Evolutionary conservation across 1,139 yeast genomes (phyloP), one percentile per base, ranked within the genome.

Genomic region (Kazachstania sp.): DNA sequence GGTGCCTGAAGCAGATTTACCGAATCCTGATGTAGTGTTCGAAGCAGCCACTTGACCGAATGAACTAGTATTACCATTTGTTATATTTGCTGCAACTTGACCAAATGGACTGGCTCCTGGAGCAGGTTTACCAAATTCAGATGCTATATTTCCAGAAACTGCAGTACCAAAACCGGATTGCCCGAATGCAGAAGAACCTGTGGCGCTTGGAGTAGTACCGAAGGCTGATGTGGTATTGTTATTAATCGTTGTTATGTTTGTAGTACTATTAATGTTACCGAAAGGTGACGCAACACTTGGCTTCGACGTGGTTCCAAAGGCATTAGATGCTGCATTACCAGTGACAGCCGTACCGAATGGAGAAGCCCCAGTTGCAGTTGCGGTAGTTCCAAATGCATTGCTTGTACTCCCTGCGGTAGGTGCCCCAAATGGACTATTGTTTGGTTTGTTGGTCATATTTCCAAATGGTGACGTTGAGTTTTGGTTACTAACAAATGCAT

Each of bases 161-260:
- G 47, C 41, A 11, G 52, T 43, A 28, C 64, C 65, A 23, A 23
- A 23, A 23, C 28, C 28, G 8, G 28, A 23, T 23, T 23, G 28
- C 2, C 28, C 28, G 53, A 63, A 65, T 15, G 62, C 54, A 4
- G 67, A n/a, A n/a, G n/a, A n/a, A n/a, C n/a, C n/a, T n/a, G n/a
- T n/a, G n/a, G n/a, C n/a, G n/a, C n/a, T n/a, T n/a, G n/a, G n/a
- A n/a, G n/a, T n/a, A n/a, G n/a, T n/a, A n/a, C n/a, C n/a, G n/a
- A n/a, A n/a, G n/a, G n/a, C n/a, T n/a, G n/a, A 49, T 28, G 48
- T 20, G 1, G 28, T 4, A 26, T 28, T 41, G 18, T 18, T 29
- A 36, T 7, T 18, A n/a, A 13, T 19, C 26, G 47, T 49, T 41
- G 55, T 20, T 3, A 50, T 40, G 12, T 51, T n/a, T n/a, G n/a